phyloP scores from a whole-genome alignment of 148 eudicot genomes.

The Silene latifolia region DNA sequence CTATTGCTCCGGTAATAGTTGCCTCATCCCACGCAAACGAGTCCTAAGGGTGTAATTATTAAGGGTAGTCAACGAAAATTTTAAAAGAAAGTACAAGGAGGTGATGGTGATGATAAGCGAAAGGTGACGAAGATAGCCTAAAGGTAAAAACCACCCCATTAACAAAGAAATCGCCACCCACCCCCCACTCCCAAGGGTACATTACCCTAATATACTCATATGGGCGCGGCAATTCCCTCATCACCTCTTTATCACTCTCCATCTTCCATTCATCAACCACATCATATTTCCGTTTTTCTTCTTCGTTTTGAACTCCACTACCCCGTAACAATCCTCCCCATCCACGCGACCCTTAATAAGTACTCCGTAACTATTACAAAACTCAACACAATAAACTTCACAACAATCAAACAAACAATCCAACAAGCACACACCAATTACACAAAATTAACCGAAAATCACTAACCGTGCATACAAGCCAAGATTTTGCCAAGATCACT shows the following conservation, averaged over 20 bases:
- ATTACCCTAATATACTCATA: background rate
- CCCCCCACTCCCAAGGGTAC: background rate
- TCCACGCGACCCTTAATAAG: background rate
- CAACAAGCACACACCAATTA: background rate
- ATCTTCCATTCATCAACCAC: no score
- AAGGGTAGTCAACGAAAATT: background rate
- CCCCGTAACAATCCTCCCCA: background rate
- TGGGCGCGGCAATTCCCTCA: background rate
- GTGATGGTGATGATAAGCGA: background rate
- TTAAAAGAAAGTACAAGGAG: background rate
- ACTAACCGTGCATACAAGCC: slow-evolving; percentile 96
- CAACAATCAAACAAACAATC: background rate
- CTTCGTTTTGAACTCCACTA: background rate
- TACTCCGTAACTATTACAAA: background rate
- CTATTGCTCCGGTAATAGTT: no score
- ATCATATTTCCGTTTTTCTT: background rate
- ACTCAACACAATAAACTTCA: background rate
- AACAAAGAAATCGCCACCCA: no score
- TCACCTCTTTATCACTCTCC: background rate
- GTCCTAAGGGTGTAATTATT: no score
- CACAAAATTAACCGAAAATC: background rate
- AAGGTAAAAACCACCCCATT: no score
- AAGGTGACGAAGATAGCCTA: background rate
- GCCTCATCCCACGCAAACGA: no score
- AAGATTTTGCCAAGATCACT: slow-evolving; percentile 93